phyloP scores from a whole-genome alignment of 164 flowering plant genomes.

The Magnolia changhungtana region DNA sequence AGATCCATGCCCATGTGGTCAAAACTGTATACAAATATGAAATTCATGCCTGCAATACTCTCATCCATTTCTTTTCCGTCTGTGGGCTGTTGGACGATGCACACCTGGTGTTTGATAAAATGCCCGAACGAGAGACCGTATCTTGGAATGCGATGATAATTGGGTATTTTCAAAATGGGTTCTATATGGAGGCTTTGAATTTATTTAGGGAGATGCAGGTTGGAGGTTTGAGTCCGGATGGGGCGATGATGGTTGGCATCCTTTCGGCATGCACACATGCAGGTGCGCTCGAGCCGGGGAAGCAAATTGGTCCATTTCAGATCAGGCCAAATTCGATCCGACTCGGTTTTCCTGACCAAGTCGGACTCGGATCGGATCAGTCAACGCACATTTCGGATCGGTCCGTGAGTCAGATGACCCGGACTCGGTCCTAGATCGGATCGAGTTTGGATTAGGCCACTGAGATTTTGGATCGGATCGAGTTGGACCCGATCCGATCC shows the following conservation, averaged over 20 bases:
- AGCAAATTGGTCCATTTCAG: slow-evolving; percentile 6
- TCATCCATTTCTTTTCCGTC: slow-evolving; percentile 44
- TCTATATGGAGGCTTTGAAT: slow-evolving; percentile 11
- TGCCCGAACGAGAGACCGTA: slow-evolving; percentile 18
- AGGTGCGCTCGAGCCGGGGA: slow-evolving; percentile 15
- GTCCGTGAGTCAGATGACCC: too few species aligned
- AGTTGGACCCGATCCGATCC: too few species aligned
- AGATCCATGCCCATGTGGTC: slow-evolving; percentile 17
- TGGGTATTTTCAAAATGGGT: slow-evolving; percentile 39
- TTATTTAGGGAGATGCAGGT: slow-evolving; percentile 17
- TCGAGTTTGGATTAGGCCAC: too few species aligned
- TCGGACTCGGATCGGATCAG: too few species aligned
- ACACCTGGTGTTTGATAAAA: slow-evolving; percentile 14
- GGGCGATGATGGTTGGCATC: slow-evolving; percentile 44
- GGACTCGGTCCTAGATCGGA: too few species aligned
- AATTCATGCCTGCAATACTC: slow-evolving; percentile 41
- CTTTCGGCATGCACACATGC: slow-evolving; percentile 48
- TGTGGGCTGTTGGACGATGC: slow-evolving; percentile 20
- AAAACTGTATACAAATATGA: slow-evolving; percentile 14
- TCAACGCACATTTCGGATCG: too few species aligned
- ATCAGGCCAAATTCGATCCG: too few species aligned
- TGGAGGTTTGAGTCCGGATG: slow-evolving; percentile 41
- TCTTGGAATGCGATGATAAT: slow-evolving; percentile 38
- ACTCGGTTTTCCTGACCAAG: too few species aligned
- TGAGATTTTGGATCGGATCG: too few species aligned